Conservation (phyloP, 768 basidiomycete genomes). For the Lactarius tabidus region DNA sequence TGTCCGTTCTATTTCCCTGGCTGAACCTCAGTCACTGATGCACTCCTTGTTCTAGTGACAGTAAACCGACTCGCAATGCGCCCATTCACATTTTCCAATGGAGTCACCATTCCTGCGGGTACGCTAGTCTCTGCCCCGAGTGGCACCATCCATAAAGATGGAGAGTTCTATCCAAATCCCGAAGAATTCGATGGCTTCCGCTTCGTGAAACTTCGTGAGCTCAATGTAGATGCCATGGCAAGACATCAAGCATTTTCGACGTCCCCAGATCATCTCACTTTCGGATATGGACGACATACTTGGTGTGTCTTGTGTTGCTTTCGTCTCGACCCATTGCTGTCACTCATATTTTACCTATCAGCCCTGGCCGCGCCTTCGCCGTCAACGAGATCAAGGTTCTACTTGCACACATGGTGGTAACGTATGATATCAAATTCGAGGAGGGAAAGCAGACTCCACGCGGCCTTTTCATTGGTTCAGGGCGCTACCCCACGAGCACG, state of each 20-base stretch:
- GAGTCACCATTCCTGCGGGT: conserved; percentile 31
- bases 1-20: conserved; percentile 23
- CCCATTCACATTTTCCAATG: conserved; percentile 37
- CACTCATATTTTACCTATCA: too few species aligned
- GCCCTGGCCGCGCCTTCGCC: conserved; percentile 22
- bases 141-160: conserved; percentile 28
- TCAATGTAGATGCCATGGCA: conserved; percentile 29
- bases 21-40: background rate
- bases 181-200: conserved; percentile 45
- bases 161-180: conserved; percentile 26
- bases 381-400: conserved; percentile 28
- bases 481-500: conserved; percentile 12
- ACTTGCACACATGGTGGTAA: conserved; percentile 28
- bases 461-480: background rate
- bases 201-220: conserved; percentile 38
- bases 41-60: conserved; percentile 23
- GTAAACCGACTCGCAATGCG: conserved; percentile 32
- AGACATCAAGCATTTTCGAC: conserved; percentile 30
- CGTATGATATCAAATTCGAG: conserved; percentile 29
- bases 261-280: conserved; percentile 30
- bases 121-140: conserved; percentile 26
- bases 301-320: conserved; percentile 27
- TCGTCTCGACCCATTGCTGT: too few species aligned
- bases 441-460: conserved; percentile 17
- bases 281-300: conserved; percentile 31